phyloP scores from a whole-genome alignment of 192 early-diverging fungal genomes.

The Helicostylum pulchrum region DNA sequence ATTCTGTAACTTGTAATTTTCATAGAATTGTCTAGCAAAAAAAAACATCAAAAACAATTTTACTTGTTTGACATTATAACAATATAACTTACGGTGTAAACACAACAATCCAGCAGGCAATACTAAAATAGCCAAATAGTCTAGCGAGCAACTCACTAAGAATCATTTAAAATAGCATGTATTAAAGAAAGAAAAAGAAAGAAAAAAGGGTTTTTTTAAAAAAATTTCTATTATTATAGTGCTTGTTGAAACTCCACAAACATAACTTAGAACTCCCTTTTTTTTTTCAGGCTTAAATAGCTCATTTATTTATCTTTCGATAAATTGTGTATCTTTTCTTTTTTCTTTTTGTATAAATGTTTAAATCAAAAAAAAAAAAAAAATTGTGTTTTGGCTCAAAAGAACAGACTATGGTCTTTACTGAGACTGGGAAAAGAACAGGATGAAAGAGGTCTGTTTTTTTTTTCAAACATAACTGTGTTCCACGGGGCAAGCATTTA shows the following conservation, averaged over 20 bases:
- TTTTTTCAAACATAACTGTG: too few species aligned
- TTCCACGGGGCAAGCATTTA: too few species aligned
- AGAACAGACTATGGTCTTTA: background rate
- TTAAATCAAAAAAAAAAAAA: too few species aligned
- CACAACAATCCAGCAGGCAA: constrained; percentile 78
- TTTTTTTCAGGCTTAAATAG: background rate
- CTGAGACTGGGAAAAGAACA: background rate
- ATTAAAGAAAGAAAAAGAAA: background rate
- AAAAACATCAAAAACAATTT: background rate
- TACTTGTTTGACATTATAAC: too few species aligned
- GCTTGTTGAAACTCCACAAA: too few species aligned
- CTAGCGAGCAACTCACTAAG: constrained; percentile 27
- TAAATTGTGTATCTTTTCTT: background rate
- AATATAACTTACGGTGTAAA: constrained; percentile 66
- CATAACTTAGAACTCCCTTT: background rate
- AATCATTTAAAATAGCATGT: background rate
- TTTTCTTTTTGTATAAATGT: too few species aligned
- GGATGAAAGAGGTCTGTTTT: background rate
- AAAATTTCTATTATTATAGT: too few species aligned
- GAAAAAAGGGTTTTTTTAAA: constrained; percentile 1
- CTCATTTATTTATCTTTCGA: too few species aligned
- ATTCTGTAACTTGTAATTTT: constrained; percentile 75
- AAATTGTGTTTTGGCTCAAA: too few species aligned
- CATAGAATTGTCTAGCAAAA: constrained; percentile 60
- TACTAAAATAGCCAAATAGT: constrained; percentile 63